Percentiles rank a stretch among this genome's conserved stretches.
Evolutionary conservation across 208 protist genomes (phyloP).

Genomic region (Leptomonas pyrrhocoris): DNA sequence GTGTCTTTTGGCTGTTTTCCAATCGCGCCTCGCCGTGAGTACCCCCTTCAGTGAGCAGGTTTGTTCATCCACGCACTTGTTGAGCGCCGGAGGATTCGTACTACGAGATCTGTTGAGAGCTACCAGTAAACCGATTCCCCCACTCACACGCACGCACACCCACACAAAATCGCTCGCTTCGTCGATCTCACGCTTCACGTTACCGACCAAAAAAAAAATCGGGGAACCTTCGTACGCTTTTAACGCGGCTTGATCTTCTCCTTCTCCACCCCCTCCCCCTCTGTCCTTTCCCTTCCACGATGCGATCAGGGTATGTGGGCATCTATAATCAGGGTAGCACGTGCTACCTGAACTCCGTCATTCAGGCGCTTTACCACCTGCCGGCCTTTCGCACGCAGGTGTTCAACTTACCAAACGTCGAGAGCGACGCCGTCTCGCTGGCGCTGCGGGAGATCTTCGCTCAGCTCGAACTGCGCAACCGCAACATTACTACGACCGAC

Average conservation of each 20-base stretch:
- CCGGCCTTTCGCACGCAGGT: constrained; percentile 67
- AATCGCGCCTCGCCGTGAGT: too few species aligned
- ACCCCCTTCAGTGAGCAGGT: too few species aligned
- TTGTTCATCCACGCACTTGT: too few species aligned
- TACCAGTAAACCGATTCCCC: too few species aligned
- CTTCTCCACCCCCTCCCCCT: not conserved
- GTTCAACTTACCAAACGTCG: constrained; percentile 37
- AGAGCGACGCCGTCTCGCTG: constrained; percentile 40
- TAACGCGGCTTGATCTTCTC: not conserved
- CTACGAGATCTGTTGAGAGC: too few species aligned
- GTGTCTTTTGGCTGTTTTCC: too few species aligned
- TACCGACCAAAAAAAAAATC: too few species aligned
- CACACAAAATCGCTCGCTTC: too few species aligned
- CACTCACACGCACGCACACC: too few species aligned
- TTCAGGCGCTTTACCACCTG: constrained; percentile 87
- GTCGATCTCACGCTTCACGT: too few species aligned
- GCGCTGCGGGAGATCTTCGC: constrained; percentile 81
- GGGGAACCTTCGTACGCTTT: too few species aligned
- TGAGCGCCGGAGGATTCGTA: too few species aligned
- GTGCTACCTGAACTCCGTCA: constrained; percentile 91
- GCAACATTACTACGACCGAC: constrained; percentile 71
- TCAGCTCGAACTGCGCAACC: constrained; percentile 51
- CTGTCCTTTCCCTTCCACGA: not conserved
- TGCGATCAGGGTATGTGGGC: constrained; percentile 55
- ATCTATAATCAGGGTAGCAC: constrained; percentile 90